Percentiles rank a stretch among this genome's conserved stretches.
Conservation (phyloP, 768 basidiomycete species). For the Tulasnella sp. region DNA sequence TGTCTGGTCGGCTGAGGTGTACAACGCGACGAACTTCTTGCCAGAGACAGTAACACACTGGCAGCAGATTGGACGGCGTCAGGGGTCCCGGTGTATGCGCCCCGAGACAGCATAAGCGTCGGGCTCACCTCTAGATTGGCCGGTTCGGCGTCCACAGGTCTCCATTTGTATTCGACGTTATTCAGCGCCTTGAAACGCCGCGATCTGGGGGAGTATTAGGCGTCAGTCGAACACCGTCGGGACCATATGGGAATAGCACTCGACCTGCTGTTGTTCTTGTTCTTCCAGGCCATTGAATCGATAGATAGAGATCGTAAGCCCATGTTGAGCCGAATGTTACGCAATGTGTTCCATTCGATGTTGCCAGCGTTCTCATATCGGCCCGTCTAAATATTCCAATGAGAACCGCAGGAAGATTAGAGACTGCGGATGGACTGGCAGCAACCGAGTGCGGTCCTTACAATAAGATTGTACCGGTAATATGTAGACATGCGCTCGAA, state of each 20-base stretch:
- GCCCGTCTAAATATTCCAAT: slow-evolving; percentile 41
- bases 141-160: slow-evolving; percentile 30
- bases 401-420: background rate
- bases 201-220: slow-evolving; percentile 23
- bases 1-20: slow-evolving; percentile 21
- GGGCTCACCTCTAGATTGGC: slow-evolving; percentile 29
- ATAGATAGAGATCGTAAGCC: slow-evolving; percentile 52
- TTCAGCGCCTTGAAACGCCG: slow-evolving; percentile 32
- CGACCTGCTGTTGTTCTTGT: slow-evolving; percentile 57
- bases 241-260: background rate
- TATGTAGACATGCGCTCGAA: slow-evolving; percentile 23
- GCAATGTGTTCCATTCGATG: slow-evolving; percentile 56
- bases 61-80: background rate
- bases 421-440: background rate
- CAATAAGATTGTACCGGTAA: slow-evolving; percentile 22
- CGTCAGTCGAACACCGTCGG: background rate
- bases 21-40: slow-evolving; percentile 25
- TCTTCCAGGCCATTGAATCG: slow-evolving; percentile 54
- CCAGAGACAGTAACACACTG: slow-evolving; percentile 28
- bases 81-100: background rate
- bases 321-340: slow-evolving; percentile 54
- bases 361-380: slow-evolving; percentile 58
- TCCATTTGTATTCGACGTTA: slow-evolving; percentile 31
- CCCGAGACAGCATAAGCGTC: background rate
- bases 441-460: background rate